Base-by-base conservation (phyloP, 805 yeast species). In the Metschnikowia noctiluminum region DNA sequence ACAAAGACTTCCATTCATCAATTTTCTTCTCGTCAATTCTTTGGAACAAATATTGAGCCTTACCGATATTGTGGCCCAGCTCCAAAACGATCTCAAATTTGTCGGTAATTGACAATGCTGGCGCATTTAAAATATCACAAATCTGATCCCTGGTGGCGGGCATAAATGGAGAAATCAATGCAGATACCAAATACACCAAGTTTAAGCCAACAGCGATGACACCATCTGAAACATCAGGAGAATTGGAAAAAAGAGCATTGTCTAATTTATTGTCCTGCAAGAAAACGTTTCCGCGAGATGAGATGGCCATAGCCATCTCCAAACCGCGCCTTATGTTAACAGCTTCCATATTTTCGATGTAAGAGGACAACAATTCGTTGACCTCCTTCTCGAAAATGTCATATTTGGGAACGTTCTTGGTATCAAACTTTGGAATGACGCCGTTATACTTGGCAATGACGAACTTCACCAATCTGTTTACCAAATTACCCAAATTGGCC, bases 401-500 rank as follows among this genome's bases (percentile, higher is more conserved):
- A 59, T 76, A 83, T 50, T 74, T 76, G 30, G 79, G 74, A 43
- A 71, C 66, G 48, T 78, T 66, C 27, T 70, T 62, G 6, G 78
- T 65, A 52, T 80, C 74, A 63, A 67, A 90, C 41, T 73, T 62
- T 44, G 98, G 97, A 55, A 94, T 78, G 41, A 89, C 96, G 51
- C 96, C 95, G 57, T 89, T 87, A 70, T 89, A 94, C 66, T 90
- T 94, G 48, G 96, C 91, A 65, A 79, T 82, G 45, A 84, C 89
- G 65, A 90, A 94, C 69, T 94, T 94, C 54, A 89, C 82, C 61
- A 92, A 75, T 71, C 99, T 85, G 76, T 94, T 94, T 50, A 90
- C 97, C 62, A 90, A 89, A 74, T 94, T 94, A 70, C 99, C 99
- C 65, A 94, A 77, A 71, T 94, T 94, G 45, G 98, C 97, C 69